A percentile compares a stretch with the other conserved stretches of the same genome.
These are phyloP conservation scores for Macrophomina tecta DNA, from an alignment of 2,329 filamentous ascomycete genomes.

Conservation along the genomic window DNA sequence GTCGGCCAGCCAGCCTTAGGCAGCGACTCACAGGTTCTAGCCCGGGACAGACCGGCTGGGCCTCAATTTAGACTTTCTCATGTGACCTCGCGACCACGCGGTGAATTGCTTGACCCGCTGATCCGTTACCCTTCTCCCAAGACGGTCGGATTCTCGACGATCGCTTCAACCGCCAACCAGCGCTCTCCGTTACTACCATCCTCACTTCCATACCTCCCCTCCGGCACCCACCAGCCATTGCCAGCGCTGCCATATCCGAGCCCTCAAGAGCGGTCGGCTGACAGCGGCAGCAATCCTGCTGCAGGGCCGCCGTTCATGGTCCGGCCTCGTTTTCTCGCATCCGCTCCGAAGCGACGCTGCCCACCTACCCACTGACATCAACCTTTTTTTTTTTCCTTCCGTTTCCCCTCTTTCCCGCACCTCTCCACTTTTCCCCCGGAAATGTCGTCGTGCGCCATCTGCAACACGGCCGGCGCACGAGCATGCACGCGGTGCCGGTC, in stretches of 20 bases:
- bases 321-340: background rate
- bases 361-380: background rate
- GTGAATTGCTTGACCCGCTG: background rate
- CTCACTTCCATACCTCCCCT: background rate
- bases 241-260: background rate
- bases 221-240: background rate
- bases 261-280: background rate
- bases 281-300: background rate
- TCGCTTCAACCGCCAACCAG: background rate
- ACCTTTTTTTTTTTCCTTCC: background rate
- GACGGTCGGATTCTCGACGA: background rate
- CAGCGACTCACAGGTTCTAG: background rate
- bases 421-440: background rate
- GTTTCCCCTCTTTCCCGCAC: background rate
- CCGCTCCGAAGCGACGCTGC: background rate
- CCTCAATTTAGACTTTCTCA: background rate
- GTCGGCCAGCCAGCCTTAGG: background rate
- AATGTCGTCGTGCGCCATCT: constrained; percentile 31
- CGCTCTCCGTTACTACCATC: background rate
- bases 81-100: background rate
- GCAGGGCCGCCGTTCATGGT: background rate
- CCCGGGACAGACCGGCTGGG: background rate
- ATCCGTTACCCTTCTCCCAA: background rate
- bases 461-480: constrained; percentile 36
- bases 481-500: constrained; percentile 57